phyloP scores from a whole-genome alignment of 495 filamentous ascomycete species.

The Hypoxylon fuscum region DNA sequence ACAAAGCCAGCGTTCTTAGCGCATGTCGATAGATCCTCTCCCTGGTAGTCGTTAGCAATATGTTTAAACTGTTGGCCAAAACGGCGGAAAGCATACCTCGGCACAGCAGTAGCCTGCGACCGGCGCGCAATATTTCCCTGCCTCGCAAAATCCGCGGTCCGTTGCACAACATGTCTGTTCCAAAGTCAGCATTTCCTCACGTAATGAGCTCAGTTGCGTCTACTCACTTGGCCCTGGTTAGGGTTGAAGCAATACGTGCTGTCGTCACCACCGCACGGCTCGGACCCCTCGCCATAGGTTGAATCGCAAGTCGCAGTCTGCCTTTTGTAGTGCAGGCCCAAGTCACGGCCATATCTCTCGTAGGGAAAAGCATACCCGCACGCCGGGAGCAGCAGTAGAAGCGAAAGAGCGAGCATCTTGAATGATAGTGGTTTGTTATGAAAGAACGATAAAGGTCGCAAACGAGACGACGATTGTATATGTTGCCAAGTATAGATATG shows the following conservation, averaged over 20 bases:
- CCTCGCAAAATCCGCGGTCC: constrained; percentile 50
- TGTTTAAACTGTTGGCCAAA: not conserved
- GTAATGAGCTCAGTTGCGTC: not conserved
- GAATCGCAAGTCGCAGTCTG: constrained; percentile 46
- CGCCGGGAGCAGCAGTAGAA: constrained; percentile 22
- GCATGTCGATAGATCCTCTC: constrained; percentile 48
- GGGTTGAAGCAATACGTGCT: constrained; percentile 53
- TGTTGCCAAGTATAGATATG: not conserved
- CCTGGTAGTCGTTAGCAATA: constrained; percentile 39
- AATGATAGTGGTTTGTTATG: not conserved
- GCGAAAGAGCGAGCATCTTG: constrained; percentile 18
- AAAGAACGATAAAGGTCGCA: not conserved
- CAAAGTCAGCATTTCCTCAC: constrained; percentile 19
- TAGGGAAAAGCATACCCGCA: constrained; percentile 19
- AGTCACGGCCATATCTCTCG: constrained; percentile 22
- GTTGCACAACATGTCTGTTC: constrained; percentile 50
- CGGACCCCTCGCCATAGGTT: constrained; percentile 49
- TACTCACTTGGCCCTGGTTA: constrained; percentile 43
- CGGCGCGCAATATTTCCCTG: constrained; percentile 52
- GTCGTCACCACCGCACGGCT: constrained; percentile 43
- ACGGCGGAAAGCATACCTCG: constrained; percentile 39
- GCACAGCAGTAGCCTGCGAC: constrained; percentile 54
- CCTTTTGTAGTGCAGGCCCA: constrained; percentile 15
- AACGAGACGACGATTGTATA: not conserved
- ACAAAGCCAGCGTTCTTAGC: constrained; percentile 49